Evolutionary conservation across 1,284 basidiomycete genomes (phyloP), one percentile per base, ranked within the genome.

Genomic region (Volvariella surrecta): DNA sequence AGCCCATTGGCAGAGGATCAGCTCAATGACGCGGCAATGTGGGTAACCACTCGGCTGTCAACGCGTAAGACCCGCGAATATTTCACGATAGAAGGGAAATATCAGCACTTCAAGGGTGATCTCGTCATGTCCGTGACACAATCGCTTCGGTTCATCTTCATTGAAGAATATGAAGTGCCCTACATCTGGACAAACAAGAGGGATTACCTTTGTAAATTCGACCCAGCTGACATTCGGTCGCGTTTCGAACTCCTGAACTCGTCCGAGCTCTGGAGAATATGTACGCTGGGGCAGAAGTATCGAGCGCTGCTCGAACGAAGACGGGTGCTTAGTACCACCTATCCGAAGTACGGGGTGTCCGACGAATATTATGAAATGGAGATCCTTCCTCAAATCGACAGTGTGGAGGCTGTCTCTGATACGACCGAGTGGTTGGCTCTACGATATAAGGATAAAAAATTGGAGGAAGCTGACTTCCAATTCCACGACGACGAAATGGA

Each of bases 171-270:
- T 51, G 96, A 99, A 59, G 92, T 96, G 6, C 92, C 96, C 0
- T 96, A 93, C 61, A 82, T 99, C 50, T 97, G 87, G 82, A 81
- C 83, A 20, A 91, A 98, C 68, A 89, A 91, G 56, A 79, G 89
- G 40, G 96, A 99, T 60, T 85, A 89, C 57, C 82, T 95, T 54
- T 82, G 81, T 35, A 77, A 84, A 59, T 85, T 89, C 59, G 81
- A 88, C 52, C 67, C 73, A 41, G 61, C 66, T 32, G 76, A 80
- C 47, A 71, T 73, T 44, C 68, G 62, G 30, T 47, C 60, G 16
- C 75, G 75, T 22, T 59, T 76, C 18, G 82, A 89, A 50, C 77
- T 95, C 30, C 73, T 98, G 44, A 76, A 66, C 49, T 69, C 85
- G 45, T 70, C 79, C 42, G 91, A 97, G 54, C 62, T 97, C 6